A percentile compares a stretch with the other conserved stretches of the same genome.
Evolutionary conservation across 495 filamentous ascomycete genomes (phyloP).

Genomic region (Aspergillus nidulans): DNA sequence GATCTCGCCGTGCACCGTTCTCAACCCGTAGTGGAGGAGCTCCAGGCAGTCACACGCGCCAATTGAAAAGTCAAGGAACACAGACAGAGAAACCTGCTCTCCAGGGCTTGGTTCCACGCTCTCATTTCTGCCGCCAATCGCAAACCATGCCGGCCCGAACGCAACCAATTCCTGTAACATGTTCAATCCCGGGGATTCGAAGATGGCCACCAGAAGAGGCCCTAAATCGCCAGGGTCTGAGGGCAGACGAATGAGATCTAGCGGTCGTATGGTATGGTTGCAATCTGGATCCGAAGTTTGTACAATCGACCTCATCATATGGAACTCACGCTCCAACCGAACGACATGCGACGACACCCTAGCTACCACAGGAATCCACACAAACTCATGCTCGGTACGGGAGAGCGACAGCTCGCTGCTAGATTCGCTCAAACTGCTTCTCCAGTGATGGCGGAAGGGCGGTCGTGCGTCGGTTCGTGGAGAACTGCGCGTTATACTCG

Average conservation of each 20-base stretch:
- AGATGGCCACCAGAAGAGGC: constrained; percentile 67
- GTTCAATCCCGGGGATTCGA: constrained; percentile 72
- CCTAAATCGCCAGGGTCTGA: constrained; percentile 59
- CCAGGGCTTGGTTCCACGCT: constrained; percentile 49
- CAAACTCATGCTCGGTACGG: constrained; percentile 37
- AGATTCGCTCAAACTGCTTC: constrained; percentile 45
- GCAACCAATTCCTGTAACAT: constrained; percentile 65
- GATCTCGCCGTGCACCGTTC: constrained; percentile 82
- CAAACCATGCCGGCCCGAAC: constrained; percentile 71
- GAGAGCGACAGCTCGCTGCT: constrained; percentile 44
- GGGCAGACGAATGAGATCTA: constrained; percentile 66
- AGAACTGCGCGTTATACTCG: constrained; percentile 44
- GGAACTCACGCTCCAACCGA: constrained; percentile 78
- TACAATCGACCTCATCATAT: constrained; percentile 67
- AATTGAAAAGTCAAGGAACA: constrained; percentile 84
- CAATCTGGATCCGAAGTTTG: constrained; percentile 67
- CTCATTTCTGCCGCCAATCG: constrained; percentile 43
- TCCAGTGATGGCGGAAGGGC: constrained; percentile 32
- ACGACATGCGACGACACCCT: constrained; percentile 74
- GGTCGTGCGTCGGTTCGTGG: constrained; percentile 40
- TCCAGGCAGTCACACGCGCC: constrained; percentile 81
- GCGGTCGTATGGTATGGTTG: constrained; percentile 66
- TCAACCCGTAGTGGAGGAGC: constrained; percentile 77
- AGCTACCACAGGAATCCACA: constrained; percentile 59
- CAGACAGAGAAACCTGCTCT: constrained; percentile 59